Conservation (phyloP, 345 rosid genomes). For the Citrus glauca region DNA sequence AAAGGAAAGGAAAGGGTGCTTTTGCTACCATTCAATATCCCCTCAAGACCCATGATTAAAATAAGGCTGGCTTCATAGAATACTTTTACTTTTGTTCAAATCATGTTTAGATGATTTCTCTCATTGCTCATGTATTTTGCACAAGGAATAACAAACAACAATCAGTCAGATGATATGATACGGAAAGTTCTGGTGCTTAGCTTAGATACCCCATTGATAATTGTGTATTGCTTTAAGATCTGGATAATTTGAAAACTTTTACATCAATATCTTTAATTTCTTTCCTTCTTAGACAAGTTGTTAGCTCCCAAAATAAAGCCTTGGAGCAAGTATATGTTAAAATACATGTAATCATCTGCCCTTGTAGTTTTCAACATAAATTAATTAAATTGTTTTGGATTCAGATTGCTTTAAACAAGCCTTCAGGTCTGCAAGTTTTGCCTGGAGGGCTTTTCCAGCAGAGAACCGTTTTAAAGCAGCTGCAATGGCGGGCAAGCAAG, state of each 20-base stretch:
- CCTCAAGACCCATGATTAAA: no score
- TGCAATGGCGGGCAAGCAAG: slow-evolving; percentile 55
- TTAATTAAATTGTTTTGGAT: slow-evolving; percentile 8
- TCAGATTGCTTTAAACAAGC: slow-evolving; percentile 88
- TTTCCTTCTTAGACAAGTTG: neutral
- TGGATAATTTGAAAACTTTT: neutral
- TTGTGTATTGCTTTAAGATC: neutral
- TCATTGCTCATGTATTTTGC: neutral
- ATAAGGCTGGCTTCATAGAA: no score
- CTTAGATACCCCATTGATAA: neutral
- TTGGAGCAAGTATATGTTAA: neutral
- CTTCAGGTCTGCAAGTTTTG: slow-evolving; percentile 87
- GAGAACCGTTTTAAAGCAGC: slow-evolving; percentile 72
- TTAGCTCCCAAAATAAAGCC: neutral
- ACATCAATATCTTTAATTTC: neutral
- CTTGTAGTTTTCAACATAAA: slow-evolving; percentile 2
- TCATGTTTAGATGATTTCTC: neutral
- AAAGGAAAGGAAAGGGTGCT: no score
- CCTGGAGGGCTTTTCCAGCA: slow-evolving; percentile 97
- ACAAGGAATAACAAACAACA: neutral
- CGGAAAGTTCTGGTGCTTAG: neutral
- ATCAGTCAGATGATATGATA: neutral
- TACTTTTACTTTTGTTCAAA: no score
- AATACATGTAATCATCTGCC: neutral
- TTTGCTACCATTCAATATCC: no score